Percentiles rank a stretch among this genome's conserved stretches.
Conservation (phyloP, 305 asterid species). For the Withania somnifera region DNA sequence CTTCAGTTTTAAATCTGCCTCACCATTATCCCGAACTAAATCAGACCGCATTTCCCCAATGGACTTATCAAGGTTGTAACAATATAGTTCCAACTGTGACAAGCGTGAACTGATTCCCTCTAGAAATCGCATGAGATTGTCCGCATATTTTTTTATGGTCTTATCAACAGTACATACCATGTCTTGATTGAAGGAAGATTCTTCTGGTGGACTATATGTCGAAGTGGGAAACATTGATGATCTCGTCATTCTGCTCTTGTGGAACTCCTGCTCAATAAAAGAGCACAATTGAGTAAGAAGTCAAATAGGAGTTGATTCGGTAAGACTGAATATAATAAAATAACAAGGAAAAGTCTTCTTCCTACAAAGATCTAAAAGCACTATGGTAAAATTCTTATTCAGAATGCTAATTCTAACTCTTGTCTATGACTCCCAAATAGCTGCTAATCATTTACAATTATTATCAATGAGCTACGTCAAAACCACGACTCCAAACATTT, state of each 20-base stretch:
- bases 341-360: neutral
- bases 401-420: neutral
- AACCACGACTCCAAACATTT: neutral
- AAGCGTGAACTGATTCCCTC: constrained; percentile 88
- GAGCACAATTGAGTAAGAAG: neutral
- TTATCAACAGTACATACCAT: constrained; percentile 53
- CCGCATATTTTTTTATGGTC: constrained; percentile 74
- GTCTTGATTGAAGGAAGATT: constrained; percentile 57
- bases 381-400: neutral
- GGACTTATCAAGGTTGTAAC: constrained; percentile 81
- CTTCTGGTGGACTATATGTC: constrained; percentile 66
- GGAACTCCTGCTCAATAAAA: constrained; percentile 48
- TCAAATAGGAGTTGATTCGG: neutral
- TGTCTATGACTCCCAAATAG: neutral
- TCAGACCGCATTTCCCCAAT: constrained; percentile 86
- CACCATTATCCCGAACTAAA: constrained; percentile 58
- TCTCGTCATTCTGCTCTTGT: constrained; percentile 80
- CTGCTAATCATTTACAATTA: neutral
- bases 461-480: neutral
- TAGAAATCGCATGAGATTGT: constrained; percentile 78
- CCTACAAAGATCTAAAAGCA: neutral
- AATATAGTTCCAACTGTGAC: constrained; percentile 53
- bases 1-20: constrained; percentile 64
- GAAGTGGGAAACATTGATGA: constrained; percentile 52
- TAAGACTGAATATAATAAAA: neutral